Percentiles rank a stretch among this genome's conserved stretches.
Conservation (phyloP, 139 green algal genomes). For the Coelastrella sp. region DNA sequence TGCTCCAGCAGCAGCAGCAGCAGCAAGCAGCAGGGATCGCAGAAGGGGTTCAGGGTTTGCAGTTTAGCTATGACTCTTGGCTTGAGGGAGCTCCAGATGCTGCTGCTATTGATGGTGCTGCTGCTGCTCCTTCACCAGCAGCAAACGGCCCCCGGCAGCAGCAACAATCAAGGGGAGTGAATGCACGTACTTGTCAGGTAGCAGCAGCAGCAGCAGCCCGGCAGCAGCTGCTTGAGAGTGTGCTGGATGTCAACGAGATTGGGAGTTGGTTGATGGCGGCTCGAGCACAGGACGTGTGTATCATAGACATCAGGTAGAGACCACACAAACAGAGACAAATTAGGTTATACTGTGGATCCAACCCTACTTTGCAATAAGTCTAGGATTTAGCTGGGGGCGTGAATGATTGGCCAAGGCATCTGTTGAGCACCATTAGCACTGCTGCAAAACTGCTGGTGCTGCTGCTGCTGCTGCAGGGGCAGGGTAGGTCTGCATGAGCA, state of each 20-base stretch:
- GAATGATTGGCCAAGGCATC: neutral
- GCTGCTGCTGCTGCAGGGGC: constrained; percentile 18
- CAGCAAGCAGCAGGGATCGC: neutral
- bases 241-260: constrained; percentile 8
- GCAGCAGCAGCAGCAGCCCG: constrained; percentile 26
- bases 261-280: constrained; percentile 32
- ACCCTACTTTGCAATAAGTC: neutral
- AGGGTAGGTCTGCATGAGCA: neutral
- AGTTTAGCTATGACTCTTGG: neutral
- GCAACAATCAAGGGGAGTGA: neutral
- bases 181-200: neutral
- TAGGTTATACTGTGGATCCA: neutral
- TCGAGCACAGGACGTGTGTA: constrained; percentile 26
- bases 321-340: neutral
- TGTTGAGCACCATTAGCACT: neutral
- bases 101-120: no score
- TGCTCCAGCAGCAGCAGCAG: neutral
- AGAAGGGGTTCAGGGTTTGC: neutral
- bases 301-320: constrained; percentile 27
- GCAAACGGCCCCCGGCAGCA: neutral
- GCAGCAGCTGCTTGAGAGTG: constrained; percentile 4
- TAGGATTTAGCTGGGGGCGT: neutral
- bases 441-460: neutral
- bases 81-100: no score
- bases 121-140: neutral